phyloP scores from a whole-genome alignment of 2,329 filamentous ascomycete genomes.

The Fusarium musae region DNA sequence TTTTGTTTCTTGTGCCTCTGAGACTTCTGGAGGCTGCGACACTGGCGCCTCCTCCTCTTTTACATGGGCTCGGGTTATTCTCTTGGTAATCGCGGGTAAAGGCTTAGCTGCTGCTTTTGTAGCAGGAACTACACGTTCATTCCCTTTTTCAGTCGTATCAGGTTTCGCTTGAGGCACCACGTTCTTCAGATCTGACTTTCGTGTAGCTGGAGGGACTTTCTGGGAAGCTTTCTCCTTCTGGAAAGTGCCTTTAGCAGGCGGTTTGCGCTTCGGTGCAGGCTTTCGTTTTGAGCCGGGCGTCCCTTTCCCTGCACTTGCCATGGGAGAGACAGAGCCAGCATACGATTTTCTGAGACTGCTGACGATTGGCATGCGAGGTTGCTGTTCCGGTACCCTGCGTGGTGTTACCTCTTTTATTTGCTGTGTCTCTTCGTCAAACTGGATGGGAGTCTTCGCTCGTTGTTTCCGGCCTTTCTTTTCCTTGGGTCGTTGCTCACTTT shows the following conservation, averaged over 20 bases:
- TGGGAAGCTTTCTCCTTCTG: background rate
- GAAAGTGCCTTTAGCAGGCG: background rate
- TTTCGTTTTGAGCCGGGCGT: slow-evolving; percentile 9
- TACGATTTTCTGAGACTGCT: slow-evolving; percentile 24
- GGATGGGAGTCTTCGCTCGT: slow-evolving; percentile 48
- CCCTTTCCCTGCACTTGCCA: slow-evolving; percentile 8
- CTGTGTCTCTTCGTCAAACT: slow-evolving; percentile 48
- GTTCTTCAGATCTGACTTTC: background rate
- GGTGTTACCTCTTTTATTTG: slow-evolving; percentile 33
- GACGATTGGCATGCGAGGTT: slow-evolving; percentile 22
- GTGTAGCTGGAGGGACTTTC: background rate
- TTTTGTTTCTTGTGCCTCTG: background rate
- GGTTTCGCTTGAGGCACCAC: background rate
- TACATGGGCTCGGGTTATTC: background rate
- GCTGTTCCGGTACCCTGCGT: background rate
- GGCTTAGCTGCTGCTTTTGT: background rate
- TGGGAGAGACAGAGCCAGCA: slow-evolving; percentile 28
- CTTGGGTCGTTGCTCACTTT: background rate
- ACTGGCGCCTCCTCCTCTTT: background rate
- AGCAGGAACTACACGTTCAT: background rate
- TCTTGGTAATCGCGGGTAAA: background rate
- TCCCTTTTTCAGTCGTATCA: background rate
- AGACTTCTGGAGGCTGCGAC: background rate
- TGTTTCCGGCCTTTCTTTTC: slow-evolving; percentile 47
- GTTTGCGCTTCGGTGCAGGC: background rate